These are phyloP conservation scores for Hanseniaspora singularis DNA, from an alignment of 805 yeast species.

Conservation along the genomic window DNA sequence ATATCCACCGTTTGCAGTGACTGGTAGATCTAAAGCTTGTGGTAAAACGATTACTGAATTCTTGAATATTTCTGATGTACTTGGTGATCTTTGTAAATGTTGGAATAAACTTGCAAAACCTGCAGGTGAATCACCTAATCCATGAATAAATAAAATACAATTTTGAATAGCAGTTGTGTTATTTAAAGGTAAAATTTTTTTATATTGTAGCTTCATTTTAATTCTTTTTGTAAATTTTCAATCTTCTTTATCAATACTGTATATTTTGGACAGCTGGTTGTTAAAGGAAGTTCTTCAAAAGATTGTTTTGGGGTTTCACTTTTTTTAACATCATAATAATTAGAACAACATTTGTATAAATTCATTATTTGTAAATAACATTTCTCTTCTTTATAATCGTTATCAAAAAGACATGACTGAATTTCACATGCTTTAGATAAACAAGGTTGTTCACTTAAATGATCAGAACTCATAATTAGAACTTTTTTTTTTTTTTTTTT, in stretches of 20 bases:
- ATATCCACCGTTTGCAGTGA: slow-evolving; percentile 55
- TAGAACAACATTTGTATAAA: slow-evolving; percentile 62
- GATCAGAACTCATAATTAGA: slow-evolving; percentile 3
- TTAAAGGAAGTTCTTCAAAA: slow-evolving; percentile 3
- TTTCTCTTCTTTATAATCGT: slow-evolving; percentile 58
- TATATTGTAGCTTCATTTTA: slow-evolving; percentile 3
- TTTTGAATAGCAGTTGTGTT: slow-evolving; percentile 3
- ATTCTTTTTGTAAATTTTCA: slow-evolving; percentile 6
- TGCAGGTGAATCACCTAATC: slow-evolving; percentile 79
- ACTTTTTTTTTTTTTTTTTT: background rate
- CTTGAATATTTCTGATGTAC: slow-evolving; percentile 32
- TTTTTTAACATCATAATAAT: slow-evolving; percentile 38
- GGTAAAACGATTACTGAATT: slow-evolving; percentile 75
- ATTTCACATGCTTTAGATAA: slow-evolving; percentile 73
- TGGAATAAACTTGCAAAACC: slow-evolving; percentile 84
- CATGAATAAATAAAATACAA: slow-evolving; percentile 62
- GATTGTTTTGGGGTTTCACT: background rate
- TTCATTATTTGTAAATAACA: slow-evolving; percentile 60
- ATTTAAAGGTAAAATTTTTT: slow-evolving; percentile 6
- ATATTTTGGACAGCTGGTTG: slow-evolving; percentile 14
- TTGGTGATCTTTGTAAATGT: slow-evolving; percentile 31
- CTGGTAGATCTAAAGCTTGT: slow-evolving; percentile 65
- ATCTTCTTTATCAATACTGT: slow-evolving; percentile 4
- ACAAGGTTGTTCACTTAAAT: slow-evolving; percentile 36
- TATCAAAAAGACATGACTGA: slow-evolving; percentile 59